A percentile compares a stretch with the other conserved stretches of the same genome.
phyloP scores from a whole-genome alignment of 2,329 filamentous ascomycete genomes.

The Trichoderma harzianum region DNA sequence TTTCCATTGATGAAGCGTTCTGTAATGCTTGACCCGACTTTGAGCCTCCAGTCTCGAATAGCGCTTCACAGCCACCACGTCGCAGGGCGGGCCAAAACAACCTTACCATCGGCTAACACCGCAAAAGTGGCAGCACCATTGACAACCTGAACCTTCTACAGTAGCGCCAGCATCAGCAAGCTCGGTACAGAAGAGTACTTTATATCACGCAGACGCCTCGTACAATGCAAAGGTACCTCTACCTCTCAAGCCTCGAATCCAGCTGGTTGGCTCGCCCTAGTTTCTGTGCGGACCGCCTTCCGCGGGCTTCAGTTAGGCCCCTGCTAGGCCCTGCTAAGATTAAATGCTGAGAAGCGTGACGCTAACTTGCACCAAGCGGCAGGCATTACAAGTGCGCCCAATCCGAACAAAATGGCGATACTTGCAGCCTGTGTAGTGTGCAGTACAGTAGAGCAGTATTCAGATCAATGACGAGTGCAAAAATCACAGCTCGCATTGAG shows the following conservation, averaged over 20 bases:
- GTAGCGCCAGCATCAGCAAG: background rate
- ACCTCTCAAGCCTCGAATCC: background rate
- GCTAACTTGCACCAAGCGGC: background rate
- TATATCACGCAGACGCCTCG: background rate
- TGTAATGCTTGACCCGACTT: background rate
- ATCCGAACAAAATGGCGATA: background rate
- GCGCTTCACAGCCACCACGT: background rate
- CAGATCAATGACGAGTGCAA: background rate
- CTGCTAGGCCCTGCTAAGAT: background rate
- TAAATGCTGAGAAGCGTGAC: background rate
- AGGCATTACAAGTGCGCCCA: background rate
- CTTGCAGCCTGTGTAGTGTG: background rate
- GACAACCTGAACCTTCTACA: background rate
- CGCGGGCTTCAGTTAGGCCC: background rate
- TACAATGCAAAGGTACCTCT: background rate
- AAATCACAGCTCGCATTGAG: background rate
- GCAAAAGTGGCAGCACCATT: background rate
- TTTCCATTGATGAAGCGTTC: background rate
- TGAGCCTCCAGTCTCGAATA: background rate
- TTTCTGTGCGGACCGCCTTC: conserved; percentile 8
- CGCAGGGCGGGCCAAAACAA: background rate
- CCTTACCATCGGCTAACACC: background rate
- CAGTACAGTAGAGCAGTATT: background rate
- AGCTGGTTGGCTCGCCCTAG: conserved; percentile 18
- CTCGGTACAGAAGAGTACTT: background rate